Base-by-base conservation (phyloP, 768 basidiomycete genomes). In the Lentinula lateritia region DNA sequence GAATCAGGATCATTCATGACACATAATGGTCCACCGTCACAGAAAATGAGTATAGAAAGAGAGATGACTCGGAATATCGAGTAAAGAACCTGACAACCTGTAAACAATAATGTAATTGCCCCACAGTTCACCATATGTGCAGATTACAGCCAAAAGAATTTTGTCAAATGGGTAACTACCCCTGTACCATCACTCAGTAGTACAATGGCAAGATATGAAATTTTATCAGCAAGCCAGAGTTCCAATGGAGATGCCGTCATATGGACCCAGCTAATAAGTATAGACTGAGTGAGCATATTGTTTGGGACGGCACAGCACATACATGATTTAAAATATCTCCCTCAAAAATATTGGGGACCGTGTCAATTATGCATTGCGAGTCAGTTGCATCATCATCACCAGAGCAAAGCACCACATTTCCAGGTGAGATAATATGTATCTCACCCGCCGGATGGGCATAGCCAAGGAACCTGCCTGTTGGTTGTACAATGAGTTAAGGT, bases 341-440 rank as follows among this genome's bases (percentile, higher is more conserved):
- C 3, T 67, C 73, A 9, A 83, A 66, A 57, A 89, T 69, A 64
- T 79, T 83, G 0, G 84, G 83, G 10, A 88, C 86, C 4, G 79
- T 76, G 42, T 68, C 66, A 58, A 83, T 81, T 36, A 80, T 79
- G 71, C 88, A 89, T 59, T 81, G 73, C 12, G 74, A 20, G 59
- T 84, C 82, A 13, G 75, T 78, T 5, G 76, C 76, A 63, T 89
- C 81, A 67, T 89, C 87, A 60, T 84, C 58, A 74, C 77, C 77
- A 39, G 76, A 67, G 61, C 78, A 79, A 38, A 73, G 66, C n/a
- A 77, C 72, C 3, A 71, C 77, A 13, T 66, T 64, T 34, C 64
- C 75, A 2, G 73, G 69, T 15, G 75, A 70, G 57, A 83, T 58
- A 48, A 87, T 81, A 63, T 85, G 83, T 13, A 84, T 69, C 66